Percentiles rank a stretch among this genome's conserved stretches.
Evolutionary conservation across 1,284 basidiomycete genomes (phyloP).

Genomic region (Violaceomyces palustris): DNA sequence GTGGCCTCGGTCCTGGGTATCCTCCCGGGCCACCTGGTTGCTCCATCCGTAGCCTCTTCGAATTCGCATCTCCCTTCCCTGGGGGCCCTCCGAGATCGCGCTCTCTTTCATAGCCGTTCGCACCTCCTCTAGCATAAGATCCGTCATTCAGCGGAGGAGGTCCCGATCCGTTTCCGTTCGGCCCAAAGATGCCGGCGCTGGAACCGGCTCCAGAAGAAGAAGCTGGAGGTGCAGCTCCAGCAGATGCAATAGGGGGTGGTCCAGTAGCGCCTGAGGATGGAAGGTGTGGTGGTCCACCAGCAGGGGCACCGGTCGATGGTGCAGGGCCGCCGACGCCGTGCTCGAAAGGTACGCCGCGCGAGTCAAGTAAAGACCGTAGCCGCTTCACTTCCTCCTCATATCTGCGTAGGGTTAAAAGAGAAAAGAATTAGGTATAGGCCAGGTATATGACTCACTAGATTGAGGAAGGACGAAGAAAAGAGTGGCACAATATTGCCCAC

Average conservation of each 20-base stretch:
- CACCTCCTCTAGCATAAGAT: slow-evolving; percentile 18
- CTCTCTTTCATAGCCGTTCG: slow-evolving; percentile 45
- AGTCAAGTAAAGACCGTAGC: slow-evolving; percentile 64
- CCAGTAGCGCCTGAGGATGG: slow-evolving; percentile 24
- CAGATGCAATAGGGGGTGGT: slow-evolving; percentile 52
- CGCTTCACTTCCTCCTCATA: slow-evolving; percentile 70
- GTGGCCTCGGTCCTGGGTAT: no score
- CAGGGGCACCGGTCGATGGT: slow-evolving; percentile 11
- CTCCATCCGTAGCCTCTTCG: slow-evolving; percentile 18
- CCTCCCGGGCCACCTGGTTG: no score
- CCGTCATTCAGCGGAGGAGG: slow-evolving; percentile 11
- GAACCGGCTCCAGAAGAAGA: slow-evolving; percentile 52
- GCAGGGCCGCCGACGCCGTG: slow-evolving; percentile 21
- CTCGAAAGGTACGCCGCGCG: slow-evolving; percentile 29
- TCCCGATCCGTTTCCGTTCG: slow-evolving; percentile 15
- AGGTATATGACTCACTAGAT: no score
- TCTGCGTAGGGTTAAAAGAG: no score
- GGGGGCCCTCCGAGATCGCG: slow-evolving; percentile 50
- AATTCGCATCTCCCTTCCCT: slow-evolving; percentile 40
- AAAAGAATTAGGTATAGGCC: no score
- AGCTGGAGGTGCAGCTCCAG: slow-evolving; percentile 55
- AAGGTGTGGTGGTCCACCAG: slow-evolving; percentile 30
- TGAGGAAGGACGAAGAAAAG: no score
- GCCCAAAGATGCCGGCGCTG: slow-evolving; percentile 37
- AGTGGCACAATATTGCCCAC: no score